Evolutionary conservation across 2,329 filamentous ascomycete species (phyloP), one percentile per base, ranked within the genome.

Genomic region (Kalmusia sp.): DNA sequence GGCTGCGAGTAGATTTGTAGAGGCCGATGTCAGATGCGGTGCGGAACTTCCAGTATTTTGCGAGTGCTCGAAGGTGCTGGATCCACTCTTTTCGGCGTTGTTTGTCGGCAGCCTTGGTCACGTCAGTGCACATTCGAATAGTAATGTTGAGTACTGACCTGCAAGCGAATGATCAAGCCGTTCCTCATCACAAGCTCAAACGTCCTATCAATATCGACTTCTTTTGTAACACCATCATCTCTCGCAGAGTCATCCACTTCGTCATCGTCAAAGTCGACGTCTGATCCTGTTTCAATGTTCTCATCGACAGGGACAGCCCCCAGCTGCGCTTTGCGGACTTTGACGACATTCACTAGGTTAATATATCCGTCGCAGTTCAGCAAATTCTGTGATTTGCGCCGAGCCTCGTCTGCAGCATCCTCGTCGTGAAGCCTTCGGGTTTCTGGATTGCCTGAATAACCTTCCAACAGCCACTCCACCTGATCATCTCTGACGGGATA

Each of bases 111-210:
- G 79, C 75, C 69, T 79, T 28, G 3, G 24, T n/a, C 6, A 37
- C 43, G 66, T 44, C 21, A 57, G 43, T 54, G 43, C 21, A 38
- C n/a, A 19, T 15, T 30, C 14, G 6, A n/a, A 24, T 15, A 15
- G 22, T n/a, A 7, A 22, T 11, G 2, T 38, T 14, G 2, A 21
- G n/a, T 15, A 43, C 59, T 50, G 52, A 83, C 80, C 67, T 85
- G 84, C 6, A 89, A 75, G 11, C 84, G 83, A 34, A 89, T 77
- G 34, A 87, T 76, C 6, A 89, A 78, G 0, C 82, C 82, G 65
- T 88, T 88, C 41, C 81, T 79, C 59, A 89, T 76, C 8, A 83
- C 74, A 21, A 89, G 72, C 68, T 89, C 87, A 59, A 89, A 85
- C 0, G 81, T 82, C 6, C 82, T 80, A 25, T 83, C 80, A 30